Evolutionary conservation across 1,284 basidiomycete species (phyloP), one percentile per base, ranked within the genome.

Genomic region (Ganoderma meredithae): DNA sequence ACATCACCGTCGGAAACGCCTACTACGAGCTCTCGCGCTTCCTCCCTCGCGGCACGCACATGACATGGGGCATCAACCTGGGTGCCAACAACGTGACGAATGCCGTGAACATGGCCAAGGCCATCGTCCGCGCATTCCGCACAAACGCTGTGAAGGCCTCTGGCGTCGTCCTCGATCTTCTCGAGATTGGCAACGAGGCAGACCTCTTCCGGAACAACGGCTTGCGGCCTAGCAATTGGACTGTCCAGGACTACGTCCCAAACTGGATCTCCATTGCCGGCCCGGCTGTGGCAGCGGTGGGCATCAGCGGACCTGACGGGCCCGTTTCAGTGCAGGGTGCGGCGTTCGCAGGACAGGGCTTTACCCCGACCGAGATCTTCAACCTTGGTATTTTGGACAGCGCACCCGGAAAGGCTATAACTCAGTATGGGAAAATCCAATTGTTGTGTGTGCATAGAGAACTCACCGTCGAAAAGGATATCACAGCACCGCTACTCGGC

Each of bases 31-130:
- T 88, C 5, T 84, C 86, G 2, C 80, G 81, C 44, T 86, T 86
- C 71, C 82, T 92, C 49, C 88, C 88, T 44, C 70, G 77, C 13
- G 85, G 82, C 41, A 88, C 88, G 1, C 83, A 82, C 72, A 87
- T 90, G 68, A 87, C 82, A 19, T 92, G 88, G 87, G 91, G 90
- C 31, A 81, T 92, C 64, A 91, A 91, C 76, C 77, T 91, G 22
- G 85, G 87, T 84, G 87, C 49, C 85, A 36, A 63, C 27, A 63
- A 63, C 40, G 52, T 40, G 36, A 56, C 62, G 39, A 63, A 63
- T 53, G 62, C 84, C 0, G 83, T 84, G 62, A 82, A 88, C 17
- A 84, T 90, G 78, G 85, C 87, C 0, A 78, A 81, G 64, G 84
- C 88, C 0, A 84, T 92, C 66, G 70, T 83, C 19, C 81, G 81